Conservation (phyloP, 164 flowering plant genomes). For the Kingdonia uniflora region DNA sequence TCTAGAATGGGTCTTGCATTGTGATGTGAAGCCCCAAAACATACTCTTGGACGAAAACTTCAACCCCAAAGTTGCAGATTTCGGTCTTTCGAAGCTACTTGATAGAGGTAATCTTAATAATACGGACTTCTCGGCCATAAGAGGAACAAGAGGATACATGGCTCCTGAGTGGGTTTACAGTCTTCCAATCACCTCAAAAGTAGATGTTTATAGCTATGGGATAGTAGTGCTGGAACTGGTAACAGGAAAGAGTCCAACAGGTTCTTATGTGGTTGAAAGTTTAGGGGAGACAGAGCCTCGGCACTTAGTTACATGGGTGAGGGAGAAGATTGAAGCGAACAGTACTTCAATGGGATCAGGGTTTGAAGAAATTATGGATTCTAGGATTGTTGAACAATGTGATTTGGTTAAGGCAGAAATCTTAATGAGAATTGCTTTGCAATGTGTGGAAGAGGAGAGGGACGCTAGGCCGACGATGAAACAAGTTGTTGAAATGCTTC, state of each 20-base stretch:
- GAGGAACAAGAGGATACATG: slow-evolving; percentile 43
- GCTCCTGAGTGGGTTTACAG: slow-evolving; percentile 37
- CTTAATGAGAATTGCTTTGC: slow-evolving; percentile 1
- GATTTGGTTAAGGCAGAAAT: neutral
- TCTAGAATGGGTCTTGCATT: slow-evolving; percentile 31
- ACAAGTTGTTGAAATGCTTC: slow-evolving; percentile 4
- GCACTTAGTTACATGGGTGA: slow-evolving; percentile 10
- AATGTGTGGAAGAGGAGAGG: slow-evolving; percentile 2
- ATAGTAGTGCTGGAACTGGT: slow-evolving; percentile 23
- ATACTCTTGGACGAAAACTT: slow-evolving; percentile 19
- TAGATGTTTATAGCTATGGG: slow-evolving; percentile 41
- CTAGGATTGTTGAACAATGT: neutral
- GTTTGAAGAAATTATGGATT: slow-evolving; percentile 5
- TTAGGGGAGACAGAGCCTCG: slow-evolving; percentile 19
- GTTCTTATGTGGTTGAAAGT: slow-evolving; percentile 12
- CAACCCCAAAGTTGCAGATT: slow-evolving; percentile 28
- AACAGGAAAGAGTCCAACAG: slow-evolving; percentile 4
- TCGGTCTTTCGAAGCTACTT: slow-evolving; percentile 23
- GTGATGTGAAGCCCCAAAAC: slow-evolving; percentile 30
- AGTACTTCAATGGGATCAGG: neutral
- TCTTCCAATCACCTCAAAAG: slow-evolving; percentile 25
- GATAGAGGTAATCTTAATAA: slow-evolving; percentile 7
- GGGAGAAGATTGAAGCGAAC: slow-evolving; percentile 10
- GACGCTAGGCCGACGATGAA: slow-evolving; percentile 2
- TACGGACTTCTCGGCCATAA: slow-evolving; percentile 18